Percentiles rank a stretch among this genome's conserved stretches.
These are phyloP conservation scores for Quercus alba DNA, from an alignment of 306 rosid genomes.

Conservation along the genomic window DNA sequence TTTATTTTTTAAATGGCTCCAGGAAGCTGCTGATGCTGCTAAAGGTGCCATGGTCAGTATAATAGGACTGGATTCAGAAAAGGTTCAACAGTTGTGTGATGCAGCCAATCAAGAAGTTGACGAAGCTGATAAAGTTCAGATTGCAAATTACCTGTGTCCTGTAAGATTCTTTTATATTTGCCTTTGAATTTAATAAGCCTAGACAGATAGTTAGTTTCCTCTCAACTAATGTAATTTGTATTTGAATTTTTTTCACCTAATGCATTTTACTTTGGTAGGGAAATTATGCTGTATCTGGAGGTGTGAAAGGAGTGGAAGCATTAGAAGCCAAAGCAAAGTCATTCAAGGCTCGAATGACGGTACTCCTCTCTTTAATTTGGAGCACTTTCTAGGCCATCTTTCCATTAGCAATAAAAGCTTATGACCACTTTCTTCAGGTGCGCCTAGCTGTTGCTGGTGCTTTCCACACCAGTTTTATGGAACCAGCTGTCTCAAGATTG, in stretches of 20 bases:
- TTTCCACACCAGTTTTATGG: constrained; percentile 93
- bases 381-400: constrained; percentile 2
- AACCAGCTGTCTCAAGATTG: constrained; percentile 94
- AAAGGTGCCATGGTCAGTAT: constrained; percentile 92
- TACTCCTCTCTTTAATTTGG: constrained; percentile 24
- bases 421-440: constrained; percentile 46
- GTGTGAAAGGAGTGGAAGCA: constrained; percentile 86
- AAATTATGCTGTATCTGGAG: constrained; percentile 96
- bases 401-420: constrained; percentile 16
- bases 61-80: constrained; percentile 87
- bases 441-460: constrained; percentile 98
- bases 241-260: not conserved
- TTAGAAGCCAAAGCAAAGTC: constrained; percentile 96
- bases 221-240: not conserved
- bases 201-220: constrained; percentile 8
- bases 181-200: constrained; percentile 18
- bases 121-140: constrained; percentile 78
- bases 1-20: constrained; percentile 20
- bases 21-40: constrained; percentile 92
- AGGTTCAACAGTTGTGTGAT: constrained; percentile 89
- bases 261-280: constrained; percentile 53
- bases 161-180: constrained; percentile 49
- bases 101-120: constrained; percentile 93
- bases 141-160: constrained; percentile 89
- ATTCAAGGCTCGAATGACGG: constrained; percentile 99